phyloP scores from a whole-genome alignment of 176 grass and related monocot species.

The Phoenix roebelenii region DNA sequence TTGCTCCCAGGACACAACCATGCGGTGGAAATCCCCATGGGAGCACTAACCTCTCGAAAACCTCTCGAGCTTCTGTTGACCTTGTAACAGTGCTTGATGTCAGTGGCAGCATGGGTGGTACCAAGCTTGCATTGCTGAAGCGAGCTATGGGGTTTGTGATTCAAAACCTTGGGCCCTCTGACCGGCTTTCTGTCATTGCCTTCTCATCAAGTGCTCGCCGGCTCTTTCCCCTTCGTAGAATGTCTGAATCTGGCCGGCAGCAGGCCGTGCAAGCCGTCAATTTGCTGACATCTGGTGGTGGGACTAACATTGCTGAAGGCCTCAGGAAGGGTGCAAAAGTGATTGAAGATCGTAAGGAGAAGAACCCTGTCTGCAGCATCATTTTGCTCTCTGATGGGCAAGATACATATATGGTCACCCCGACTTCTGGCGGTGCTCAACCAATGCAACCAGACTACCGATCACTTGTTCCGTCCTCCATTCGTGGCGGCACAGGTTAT shows the following conservation, averaged over 20 bases:
- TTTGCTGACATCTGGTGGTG: constrained; percentile 34
- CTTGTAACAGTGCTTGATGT: constrained; percentile 91
- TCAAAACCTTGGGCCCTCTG: constrained; percentile 57
- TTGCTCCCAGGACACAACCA: neutral
- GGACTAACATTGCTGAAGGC: constrained; percentile 62
- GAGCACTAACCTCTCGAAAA: neutral
- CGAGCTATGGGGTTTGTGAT: constrained; percentile 76
- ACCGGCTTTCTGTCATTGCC: constrained; percentile 58
- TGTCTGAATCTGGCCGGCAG: constrained; percentile 45
- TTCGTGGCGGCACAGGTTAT: constrained; percentile 22
- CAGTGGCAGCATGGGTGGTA: constrained; percentile 88
- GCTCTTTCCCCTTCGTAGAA: constrained; percentile 57
- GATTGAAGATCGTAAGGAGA: constrained; percentile 34
- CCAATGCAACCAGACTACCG: constrained; percentile 21
- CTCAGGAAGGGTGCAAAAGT: constrained; percentile 63
- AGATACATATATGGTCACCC: constrained; percentile 19
- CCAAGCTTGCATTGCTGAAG: constrained; percentile 75
- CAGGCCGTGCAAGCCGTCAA: constrained; percentile 50
- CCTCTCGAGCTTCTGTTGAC: constrained; percentile 61
- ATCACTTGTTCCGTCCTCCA: constrained; percentile 46
- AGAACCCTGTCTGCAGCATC: constrained; percentile 62
- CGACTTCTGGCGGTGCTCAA: neutral
- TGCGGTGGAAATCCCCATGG: neutral
- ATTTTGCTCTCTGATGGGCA: constrained; percentile 70
- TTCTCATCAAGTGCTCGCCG: constrained; percentile 45